Conservation (phyloP, 1,139 yeast species). For the Trichomonascaceae sp. region DNA sequence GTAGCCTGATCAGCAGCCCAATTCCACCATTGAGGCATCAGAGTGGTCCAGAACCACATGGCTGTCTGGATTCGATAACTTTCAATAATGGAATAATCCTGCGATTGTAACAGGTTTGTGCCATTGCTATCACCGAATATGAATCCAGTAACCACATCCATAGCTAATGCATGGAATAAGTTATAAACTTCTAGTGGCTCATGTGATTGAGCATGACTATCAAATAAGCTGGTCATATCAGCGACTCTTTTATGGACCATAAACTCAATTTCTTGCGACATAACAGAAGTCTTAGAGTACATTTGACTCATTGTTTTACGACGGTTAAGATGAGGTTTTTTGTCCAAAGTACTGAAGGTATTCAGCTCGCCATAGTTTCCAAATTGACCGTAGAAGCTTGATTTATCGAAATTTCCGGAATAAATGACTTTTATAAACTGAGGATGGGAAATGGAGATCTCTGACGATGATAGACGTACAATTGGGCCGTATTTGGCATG, state of each 20-base stretch:
- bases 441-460: slow-evolving; percentile 53
- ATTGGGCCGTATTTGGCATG: slow-evolving; percentile 56
- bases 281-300: slow-evolving; percentile 29
- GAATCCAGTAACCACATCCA: slow-evolving; percentile 62
- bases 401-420: slow-evolving; percentile 52
- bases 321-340: slow-evolving; percentile 44
- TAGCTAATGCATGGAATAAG: slow-evolving; percentile 62
- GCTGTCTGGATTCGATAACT: slow-evolving; percentile 50
- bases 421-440: slow-evolving; percentile 52
- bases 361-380: slow-evolving; percentile 53
- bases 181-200: slow-evolving; percentile 49
- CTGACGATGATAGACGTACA: slow-evolving; percentile 56
- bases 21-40: slow-evolving; percentile 50
- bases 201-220: slow-evolving; percentile 9
- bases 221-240: slow-evolving; percentile 24
- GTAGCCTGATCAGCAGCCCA: slow-evolving; percentile 43
- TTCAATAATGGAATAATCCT: slow-evolving; percentile 27
- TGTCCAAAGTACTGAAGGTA: slow-evolving; percentile 52
- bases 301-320: slow-evolving; percentile 22
- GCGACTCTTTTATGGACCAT: slow-evolving; percentile 31
- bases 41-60: slow-evolving; percentile 66
- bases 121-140: slow-evolving; percentile 46
- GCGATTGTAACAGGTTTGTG: slow-evolving; percentile 32
- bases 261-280: slow-evolving; percentile 27
- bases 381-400: slow-evolving; percentile 56